Evolutionary conservation across 768 basidiomycete genomes (phyloP), one percentile per base, ranked within the genome.

Genomic region (Saitozyma podzolica): DNA sequence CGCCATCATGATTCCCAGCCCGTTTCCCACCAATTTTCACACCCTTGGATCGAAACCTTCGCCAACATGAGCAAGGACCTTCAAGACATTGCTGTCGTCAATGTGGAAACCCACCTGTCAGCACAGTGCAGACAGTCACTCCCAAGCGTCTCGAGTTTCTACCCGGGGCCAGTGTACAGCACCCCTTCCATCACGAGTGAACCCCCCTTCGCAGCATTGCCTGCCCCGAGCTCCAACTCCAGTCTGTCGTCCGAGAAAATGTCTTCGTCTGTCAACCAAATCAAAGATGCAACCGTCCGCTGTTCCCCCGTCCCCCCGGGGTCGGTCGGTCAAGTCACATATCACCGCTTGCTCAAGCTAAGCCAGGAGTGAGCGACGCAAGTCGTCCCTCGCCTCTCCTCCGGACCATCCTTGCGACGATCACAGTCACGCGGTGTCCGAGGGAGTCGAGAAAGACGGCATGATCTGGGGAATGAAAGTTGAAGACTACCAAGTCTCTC

Each of bases 381-480:
- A 13, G 10, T 48, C 48, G 50, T 62, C 65, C 37, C n/a, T 56
- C 4, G 58, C 54, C 37, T 56, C 54, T 17, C 64, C 56, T 8
- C 58, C 59, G 37, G 65, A 67, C 40, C 58, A 68, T 29, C 50
- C 40, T 29, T 64, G 70, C 8, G 65, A 66, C 51, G 66, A 63
- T 16, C 64, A 62, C 20, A 70, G 72, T 14, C 69, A 68, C 16
- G 77, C 72, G 40, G 71, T 73, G 8, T 62, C 67, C 6, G 74
- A 74, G 60, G 78, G 76, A 29, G 72, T 76, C 11, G 78, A 79
- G 55, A 41, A 71, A 29, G 74, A 79, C 58, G 78, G 78, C 13
- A 77, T 76, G 71, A 79, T 79, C 45, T 79, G 78, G 78, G 78
- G 78, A 2, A 77, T 79, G 76, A 70, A 70, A 56, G 75, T 77